A percentile compares a stretch with the other conserved stretches of the same genome.
phyloP scores from a whole-genome alignment of 2,329 filamentous ascomycete genomes.

The Neurospora sp. region DNA sequence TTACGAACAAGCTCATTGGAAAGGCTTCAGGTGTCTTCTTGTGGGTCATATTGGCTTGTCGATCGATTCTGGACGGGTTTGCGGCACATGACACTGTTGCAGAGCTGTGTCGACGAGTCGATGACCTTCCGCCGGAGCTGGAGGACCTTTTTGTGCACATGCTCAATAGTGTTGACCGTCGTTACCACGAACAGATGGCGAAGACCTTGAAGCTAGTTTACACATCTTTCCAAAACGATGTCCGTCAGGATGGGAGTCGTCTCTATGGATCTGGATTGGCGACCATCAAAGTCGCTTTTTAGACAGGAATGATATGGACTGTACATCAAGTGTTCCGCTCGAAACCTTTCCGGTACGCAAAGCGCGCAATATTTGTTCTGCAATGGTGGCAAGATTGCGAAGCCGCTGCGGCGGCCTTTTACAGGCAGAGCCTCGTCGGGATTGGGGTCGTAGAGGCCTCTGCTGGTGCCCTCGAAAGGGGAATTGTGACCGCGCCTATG shows the following conservation, averaged over 20 bases:
- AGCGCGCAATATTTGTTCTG: background rate
- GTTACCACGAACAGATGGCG: slow-evolving; percentile 2
- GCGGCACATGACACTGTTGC: slow-evolving; percentile 3
- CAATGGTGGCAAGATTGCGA: slow-evolving; percentile 1
- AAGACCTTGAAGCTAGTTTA: background rate
- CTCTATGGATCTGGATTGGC: background rate
- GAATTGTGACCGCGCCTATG: no score
- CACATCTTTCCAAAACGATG: no score
- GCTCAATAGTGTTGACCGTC: slow-evolving; percentile 4
- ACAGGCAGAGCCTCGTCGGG: background rate
- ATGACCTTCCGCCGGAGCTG: slow-evolving; percentile 8
- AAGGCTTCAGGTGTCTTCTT: slow-evolving; percentile 13
- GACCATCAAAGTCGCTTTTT: background rate
- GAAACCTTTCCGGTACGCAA: background rate
- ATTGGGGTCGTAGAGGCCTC: background rate
- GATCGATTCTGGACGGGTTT: slow-evolving; percentile 7
- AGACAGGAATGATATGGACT: background rate
- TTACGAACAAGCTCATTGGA: background rate
- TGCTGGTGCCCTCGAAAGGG: no score
- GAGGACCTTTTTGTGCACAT: slow-evolving; percentile 8
- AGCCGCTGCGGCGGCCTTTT: slow-evolving; percentile 10
- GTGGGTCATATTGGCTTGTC: slow-evolving; percentile 12
- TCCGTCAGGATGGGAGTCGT: no score
- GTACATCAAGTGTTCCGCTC: background rate
- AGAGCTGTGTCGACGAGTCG: slow-evolving; percentile 6